phyloP scores from a whole-genome alignment of 306 rosid species.

The Inga laurina region DNA sequence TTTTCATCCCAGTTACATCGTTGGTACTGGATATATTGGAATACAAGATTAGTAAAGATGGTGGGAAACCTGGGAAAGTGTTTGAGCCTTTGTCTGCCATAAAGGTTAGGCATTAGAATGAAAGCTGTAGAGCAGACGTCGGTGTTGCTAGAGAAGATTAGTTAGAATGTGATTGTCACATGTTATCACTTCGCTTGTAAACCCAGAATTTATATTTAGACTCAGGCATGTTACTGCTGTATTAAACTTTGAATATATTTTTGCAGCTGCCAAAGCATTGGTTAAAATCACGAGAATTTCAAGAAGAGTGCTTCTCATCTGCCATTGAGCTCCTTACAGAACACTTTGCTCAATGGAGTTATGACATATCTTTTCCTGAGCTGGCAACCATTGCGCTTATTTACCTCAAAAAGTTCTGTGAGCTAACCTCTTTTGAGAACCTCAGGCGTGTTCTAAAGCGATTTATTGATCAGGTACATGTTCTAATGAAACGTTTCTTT shows the following conservation, averaged over 20 bases:
- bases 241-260: constrained; percentile 27
- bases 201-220: constrained; percentile 5
- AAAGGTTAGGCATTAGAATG: constrained; percentile 55
- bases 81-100: constrained; percentile 51
- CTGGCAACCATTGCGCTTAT: constrained; percentile 77
- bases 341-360: constrained; percentile 88
- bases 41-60: constrained; percentile 63
- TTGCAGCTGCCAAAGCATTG: constrained; percentile 88
- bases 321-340: constrained; percentile 76
- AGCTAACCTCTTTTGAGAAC: constrained; percentile 66
- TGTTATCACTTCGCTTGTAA: constrained; percentile 9
- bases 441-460: constrained; percentile 70
- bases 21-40: constrained; percentile 76
- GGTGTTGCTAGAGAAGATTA: not conserved
- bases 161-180: not conserved
- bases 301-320: constrained; percentile 72
- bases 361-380: constrained; percentile 88
- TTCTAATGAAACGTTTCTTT: constrained; percentile 24
- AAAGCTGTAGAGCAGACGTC: not conserved
- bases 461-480: constrained; percentile 82
- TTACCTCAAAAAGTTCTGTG: constrained; percentile 69
- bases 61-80: constrained; percentile 59
- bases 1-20: constrained; percentile 85
- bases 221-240: constrained; percentile 10
- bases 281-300: constrained; percentile 80